Percentiles rank a stretch among this genome's conserved stretches.
Conservation (phyloP, 495 filamentous ascomycete genomes). For the Patellaria atrata region DNA sequence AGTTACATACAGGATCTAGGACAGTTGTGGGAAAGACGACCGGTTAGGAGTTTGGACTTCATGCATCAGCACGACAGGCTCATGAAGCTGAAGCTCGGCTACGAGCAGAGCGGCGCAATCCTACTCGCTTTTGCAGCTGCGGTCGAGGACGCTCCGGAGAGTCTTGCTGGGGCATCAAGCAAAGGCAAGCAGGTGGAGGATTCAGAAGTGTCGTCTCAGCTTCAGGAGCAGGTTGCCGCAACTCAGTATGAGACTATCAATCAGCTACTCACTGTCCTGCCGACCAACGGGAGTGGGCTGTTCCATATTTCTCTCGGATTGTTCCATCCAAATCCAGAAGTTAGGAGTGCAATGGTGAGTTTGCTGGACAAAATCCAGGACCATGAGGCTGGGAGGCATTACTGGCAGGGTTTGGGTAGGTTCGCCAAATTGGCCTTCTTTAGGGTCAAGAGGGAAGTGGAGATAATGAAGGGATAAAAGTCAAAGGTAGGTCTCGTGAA, state of each 20-base stretch:
- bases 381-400: conserved; percentile 85
- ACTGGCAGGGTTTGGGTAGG: conserved; percentile 73
- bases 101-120: conserved; percentile 56
- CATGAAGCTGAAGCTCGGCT: conserved; percentile 57
- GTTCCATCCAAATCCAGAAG: conserved; percentile 76
- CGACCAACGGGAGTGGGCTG: conserved; percentile 75
- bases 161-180: too few species aligned
- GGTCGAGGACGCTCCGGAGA: conserved; percentile 43
- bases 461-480: too few species aligned
- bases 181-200: not conserved
- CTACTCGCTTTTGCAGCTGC: conserved; percentile 66
- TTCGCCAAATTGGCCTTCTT: conserved; percentile 65
- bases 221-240: too few species aligned
- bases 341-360: conserved; percentile 61
- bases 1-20: conserved; percentile 76
- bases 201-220: not conserved
- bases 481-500: too few species aligned
- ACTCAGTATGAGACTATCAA: conserved; percentile 75
- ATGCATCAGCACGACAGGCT: conserved; percentile 86
- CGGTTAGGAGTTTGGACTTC: conserved; percentile 72
- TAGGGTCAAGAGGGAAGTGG: conserved; percentile 28
- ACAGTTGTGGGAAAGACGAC: conserved; percentile 48
- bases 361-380: conserved; percentile 67
- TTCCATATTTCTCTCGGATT: conserved; percentile 86
- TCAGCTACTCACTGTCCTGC: conserved; percentile 71